Conservation (phyloP, 208 protist species). For the Trypanosoma congolense region DNA sequence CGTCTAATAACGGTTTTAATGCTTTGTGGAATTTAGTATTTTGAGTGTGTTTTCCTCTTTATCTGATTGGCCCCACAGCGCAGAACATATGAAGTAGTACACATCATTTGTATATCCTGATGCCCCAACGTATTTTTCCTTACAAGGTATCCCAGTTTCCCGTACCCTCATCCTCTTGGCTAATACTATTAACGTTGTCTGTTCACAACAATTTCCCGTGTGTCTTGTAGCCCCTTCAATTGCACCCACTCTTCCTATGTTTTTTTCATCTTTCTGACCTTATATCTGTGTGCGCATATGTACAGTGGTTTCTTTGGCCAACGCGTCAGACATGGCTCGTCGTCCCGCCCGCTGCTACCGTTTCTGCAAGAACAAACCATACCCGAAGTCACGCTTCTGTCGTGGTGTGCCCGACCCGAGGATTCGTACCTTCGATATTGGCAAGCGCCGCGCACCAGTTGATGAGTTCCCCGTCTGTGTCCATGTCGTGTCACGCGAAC, state of each 20-base stretch:
- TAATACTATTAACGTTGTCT: no score
- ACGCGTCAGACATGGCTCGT: constrained; percentile 32
- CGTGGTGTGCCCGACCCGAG: constrained; percentile 98
- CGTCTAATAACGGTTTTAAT: no score
- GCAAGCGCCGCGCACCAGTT: constrained; percentile 94
- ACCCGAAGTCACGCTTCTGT: constrained; percentile 92
- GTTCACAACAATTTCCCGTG: no score
- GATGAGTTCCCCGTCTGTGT: constrained; percentile 97
- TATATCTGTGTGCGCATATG: not conserved
- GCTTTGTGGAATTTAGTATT: no score
- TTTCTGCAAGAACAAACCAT: constrained; percentile 66
- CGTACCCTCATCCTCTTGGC: no score
- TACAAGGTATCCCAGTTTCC: no score
- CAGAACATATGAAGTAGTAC: no score
- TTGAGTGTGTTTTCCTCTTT: no score
- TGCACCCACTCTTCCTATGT: constrained; percentile 4
- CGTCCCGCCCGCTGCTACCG: constrained; percentile 51
- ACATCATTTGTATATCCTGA: no score
- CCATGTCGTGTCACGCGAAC: constrained; percentile 97
- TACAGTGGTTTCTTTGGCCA: constrained; percentile 19
- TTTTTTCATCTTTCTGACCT: not conserved
- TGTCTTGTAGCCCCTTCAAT: no score
- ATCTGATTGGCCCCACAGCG: no score
- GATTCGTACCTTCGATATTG: constrained; percentile 98
- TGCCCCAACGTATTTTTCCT: no score